phyloP scores from a whole-genome alignment of 352 stramenopile genomes.

The Pythium oligandrum region DNA sequence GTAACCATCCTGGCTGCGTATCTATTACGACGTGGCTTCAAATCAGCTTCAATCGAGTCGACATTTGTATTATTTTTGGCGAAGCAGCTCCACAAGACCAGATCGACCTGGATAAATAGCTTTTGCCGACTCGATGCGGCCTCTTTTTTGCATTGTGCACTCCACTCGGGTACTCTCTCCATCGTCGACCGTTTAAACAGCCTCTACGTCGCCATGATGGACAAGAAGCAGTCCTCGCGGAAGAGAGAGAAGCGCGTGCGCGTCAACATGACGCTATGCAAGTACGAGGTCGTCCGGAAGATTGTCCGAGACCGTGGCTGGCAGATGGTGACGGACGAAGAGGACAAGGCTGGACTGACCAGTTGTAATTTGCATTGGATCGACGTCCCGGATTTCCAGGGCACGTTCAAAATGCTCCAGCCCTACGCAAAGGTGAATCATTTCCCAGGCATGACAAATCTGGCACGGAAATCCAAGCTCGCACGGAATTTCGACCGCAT shows the following conservation, averaged over 20 bases:
- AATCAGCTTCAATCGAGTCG: too few relatives aligned
- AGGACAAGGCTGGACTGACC: slow-evolving; percentile 53
- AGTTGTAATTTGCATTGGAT: slow-evolving; percentile 94
- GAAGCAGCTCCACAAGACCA: too few relatives aligned
- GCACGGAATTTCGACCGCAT: slow-evolving; percentile 95
- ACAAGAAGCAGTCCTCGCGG: slow-evolving; percentile 15
- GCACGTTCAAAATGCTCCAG: slow-evolving; percentile 85
- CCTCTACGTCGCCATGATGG: slow-evolving; percentile 8
- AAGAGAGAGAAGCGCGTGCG: slow-evolving; percentile 47
- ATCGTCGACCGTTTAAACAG: too few relatives aligned
- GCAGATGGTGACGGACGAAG: slow-evolving; percentile 69
- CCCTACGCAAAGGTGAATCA: slow-evolving; percentile 95
- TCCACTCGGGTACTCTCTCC: too few relatives aligned
- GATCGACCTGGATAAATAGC: too few relatives aligned
- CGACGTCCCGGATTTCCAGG: slow-evolving; percentile 89
- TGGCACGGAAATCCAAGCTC: slow-evolving; percentile 94
- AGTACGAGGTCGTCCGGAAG: slow-evolving; percentile 82
- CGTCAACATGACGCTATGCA: slow-evolving; percentile 72
- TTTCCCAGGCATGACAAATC: slow-evolving; percentile 93
- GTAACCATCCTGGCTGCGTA: too few relatives aligned
- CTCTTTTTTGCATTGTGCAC: too few relatives aligned
- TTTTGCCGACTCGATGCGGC: too few relatives aligned
- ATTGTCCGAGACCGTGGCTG: slow-evolving; percentile 71
- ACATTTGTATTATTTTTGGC: too few relatives aligned
- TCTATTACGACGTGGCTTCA: too few relatives aligned